A percentile compares a stretch with the other conserved stretches of the same genome.
phyloP scores from a whole-genome alignment of 164 flowering plant species.

The Vitis cinerea region DNA sequence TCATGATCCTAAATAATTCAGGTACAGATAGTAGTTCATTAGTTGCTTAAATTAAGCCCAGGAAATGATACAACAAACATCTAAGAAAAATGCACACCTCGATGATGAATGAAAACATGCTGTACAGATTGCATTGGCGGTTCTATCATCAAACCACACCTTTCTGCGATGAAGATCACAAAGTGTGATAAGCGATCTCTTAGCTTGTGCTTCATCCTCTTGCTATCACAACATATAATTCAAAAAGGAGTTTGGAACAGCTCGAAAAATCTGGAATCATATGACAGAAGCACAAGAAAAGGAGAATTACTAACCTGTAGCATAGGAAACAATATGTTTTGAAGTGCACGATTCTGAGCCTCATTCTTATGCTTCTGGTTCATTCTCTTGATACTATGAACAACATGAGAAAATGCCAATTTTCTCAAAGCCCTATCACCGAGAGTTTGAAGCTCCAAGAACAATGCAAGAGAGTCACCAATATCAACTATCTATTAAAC shows the following conservation, averaged over 20 bases:
- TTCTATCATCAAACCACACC: slow-evolving; percentile 94
- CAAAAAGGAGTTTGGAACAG: background rate
- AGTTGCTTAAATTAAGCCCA: background rate
- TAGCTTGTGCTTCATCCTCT: slow-evolving; percentile 80
- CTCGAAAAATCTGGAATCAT: background rate
- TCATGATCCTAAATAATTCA: slow-evolving; percentile 63
- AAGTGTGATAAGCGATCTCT: slow-evolving; percentile 66
- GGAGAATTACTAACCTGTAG: slow-evolving; percentile 46
- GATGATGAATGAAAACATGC: slow-evolving; percentile 85
- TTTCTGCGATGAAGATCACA: slow-evolving; percentile 86
- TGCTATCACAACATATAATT: slow-evolving; percentile 35
- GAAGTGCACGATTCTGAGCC: slow-evolving; percentile 67
- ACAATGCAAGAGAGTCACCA: slow-evolving; percentile 62
- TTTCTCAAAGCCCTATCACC: slow-evolving; percentile 63
- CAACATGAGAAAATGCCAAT: slow-evolving; percentile 72
- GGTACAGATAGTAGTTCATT: background rate
- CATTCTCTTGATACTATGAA: slow-evolving; percentile 73
- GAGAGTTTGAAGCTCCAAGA: slow-evolving; percentile 82
- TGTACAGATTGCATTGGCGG: slow-evolving; percentile 81
- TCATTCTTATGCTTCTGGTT: slow-evolving; percentile 84
- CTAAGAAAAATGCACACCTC: slow-evolving; percentile 35
- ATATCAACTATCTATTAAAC: slow-evolving; percentile 60
- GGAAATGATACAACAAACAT: background rate
- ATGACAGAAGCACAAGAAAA: background rate
- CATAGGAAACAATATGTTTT: slow-evolving; percentile 61